Base-by-base conservation (phyloP, 805 yeast genomes). In the Osmozyma mogii region DNA sequence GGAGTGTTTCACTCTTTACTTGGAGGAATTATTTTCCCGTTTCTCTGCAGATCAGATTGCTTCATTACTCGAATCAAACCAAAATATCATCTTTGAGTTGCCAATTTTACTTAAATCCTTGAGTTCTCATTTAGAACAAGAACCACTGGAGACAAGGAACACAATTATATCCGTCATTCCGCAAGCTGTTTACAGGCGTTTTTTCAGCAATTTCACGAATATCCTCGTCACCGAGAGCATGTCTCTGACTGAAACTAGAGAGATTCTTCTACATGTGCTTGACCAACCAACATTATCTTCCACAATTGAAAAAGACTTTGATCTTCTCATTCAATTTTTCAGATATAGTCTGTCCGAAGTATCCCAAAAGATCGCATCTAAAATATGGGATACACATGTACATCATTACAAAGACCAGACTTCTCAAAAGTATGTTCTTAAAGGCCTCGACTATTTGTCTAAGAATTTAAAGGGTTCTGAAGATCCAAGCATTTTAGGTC, bases 261-360 rank as follows among this genome's bases (percentile, higher is more conserved):
- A 39, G 3, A 36, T 58, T 2, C 43, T 75, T n/a, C 16, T 38
- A 3, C 68, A 65, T 32, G 39, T 75, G 9, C 47, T 75, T 17
- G 43, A 47, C 7, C 58, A 66, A 7, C 82, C 84, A 5, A 69
- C 81, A 0, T 70, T 63, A 44, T 71, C 57, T 41, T 68, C 84
- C 0, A 40, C 44, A 1, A 39, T 78, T 9, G 88, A 79, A 46
- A 46, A 54, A 1, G 58, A 70, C 25, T 41, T 61, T 17, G 27
- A 42, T 1, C 27, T 30, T 0, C 30, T 62, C 3, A 37, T 49
- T 5, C 29, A 27, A 4, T 15, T 56, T 5, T 31, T 54, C 6
- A 29, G 29, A 4, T 22, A 25, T 1, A 28, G 25, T 4, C 23
- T 34, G 12, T 27, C 19, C 4, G 22, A 24, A 4, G 30, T 33